phyloP scores from a whole-genome alignment of 345 rosid species.

The Syzygium aqueum region DNA sequence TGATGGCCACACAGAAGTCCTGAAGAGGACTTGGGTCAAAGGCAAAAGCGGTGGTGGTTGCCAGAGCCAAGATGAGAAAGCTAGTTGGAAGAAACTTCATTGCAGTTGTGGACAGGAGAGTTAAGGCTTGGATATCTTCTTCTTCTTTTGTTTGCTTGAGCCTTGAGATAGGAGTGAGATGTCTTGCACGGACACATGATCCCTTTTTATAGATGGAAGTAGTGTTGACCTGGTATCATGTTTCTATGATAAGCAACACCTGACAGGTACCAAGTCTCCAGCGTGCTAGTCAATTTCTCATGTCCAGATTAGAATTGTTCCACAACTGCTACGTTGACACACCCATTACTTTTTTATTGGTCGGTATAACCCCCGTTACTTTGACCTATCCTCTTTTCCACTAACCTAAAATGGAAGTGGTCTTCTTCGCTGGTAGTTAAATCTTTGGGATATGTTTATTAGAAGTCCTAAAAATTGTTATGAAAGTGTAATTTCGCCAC shows the following conservation, averaged over 20 bases:
- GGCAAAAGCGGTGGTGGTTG: neutral
- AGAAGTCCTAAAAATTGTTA: too few relatives aligned
- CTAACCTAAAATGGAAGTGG: neutral
- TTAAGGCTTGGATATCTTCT: neutral
- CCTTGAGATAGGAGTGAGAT: neutral
- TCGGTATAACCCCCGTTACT: neutral
- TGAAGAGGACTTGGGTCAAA: constrained; percentile 6
- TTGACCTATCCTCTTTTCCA: neutral
- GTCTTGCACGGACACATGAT: neutral
- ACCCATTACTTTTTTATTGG: neutral
- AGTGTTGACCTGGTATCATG: neutral
- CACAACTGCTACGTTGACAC: neutral
- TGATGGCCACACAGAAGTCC: constrained; percentile 19
- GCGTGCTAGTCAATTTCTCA: neutral
- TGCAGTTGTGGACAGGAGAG: neutral
- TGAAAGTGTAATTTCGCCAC: too few relatives aligned
- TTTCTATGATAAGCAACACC: neutral
- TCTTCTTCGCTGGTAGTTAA: neutral
- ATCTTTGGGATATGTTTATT: too few relatives aligned
- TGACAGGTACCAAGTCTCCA: neutral
- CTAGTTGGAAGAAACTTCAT: neutral
- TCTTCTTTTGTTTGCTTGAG: neutral
- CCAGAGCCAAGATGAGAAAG: neutral
- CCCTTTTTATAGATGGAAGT: neutral
- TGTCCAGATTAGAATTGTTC: neutral